Base-by-base conservation (phyloP, 2,329 filamentous ascomycete genomes). In the Dothistroma pini region DNA sequence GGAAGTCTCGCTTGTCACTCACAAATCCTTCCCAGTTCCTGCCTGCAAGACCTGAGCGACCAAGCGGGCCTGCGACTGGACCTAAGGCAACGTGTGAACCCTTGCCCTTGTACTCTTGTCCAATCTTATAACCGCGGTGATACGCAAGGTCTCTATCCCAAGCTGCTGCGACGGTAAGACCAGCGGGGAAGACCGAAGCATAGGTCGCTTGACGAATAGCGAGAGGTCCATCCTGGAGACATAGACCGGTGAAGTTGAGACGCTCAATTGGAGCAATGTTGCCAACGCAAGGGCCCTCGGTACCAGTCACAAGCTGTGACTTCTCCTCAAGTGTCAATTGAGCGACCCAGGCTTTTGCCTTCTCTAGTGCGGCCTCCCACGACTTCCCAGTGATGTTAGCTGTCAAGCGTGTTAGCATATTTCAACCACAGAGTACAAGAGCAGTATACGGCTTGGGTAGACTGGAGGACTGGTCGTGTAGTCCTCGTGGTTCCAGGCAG, bases 181-280 rank as follows among this genome's bases (percentile, higher is more conserved):
- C 68, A 35, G 75, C 72, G 7, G 77, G 75, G 68, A 63, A 75
- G 76, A 21, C 73, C 71, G 57, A 70, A 74, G 14, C 72, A 68
- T 57, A 78, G 67, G 38, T 74, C 69, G 51, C 74, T 69, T 34
- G 74, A 71, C 8, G 73, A 56, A 96, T 81, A 0, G 92, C 92
- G 6, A 95, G 77, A 0, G 92, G 92, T 0, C 91, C 76, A 61
- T 79, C 77, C 19, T 76, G 72, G 1, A 79, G 51, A 49, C 66
- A 66, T 19, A 66, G 67, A 14, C 76, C 75, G 12, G 66, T 72
- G 65, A 76, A 78, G 29, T 74, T 74, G 11, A 79, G 68, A 8
- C 76, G 67, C 12, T 69, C 61, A 21, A 79, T 71, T 8, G 74
- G 32, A 71, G 70, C 34, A 19, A 64, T 66, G 56, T 62, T 61